Percentiles rank a stretch among this genome's conserved stretches.
Conservation (phyloP, 352 stramenopile species). For the Pythium sp. region DNA sequence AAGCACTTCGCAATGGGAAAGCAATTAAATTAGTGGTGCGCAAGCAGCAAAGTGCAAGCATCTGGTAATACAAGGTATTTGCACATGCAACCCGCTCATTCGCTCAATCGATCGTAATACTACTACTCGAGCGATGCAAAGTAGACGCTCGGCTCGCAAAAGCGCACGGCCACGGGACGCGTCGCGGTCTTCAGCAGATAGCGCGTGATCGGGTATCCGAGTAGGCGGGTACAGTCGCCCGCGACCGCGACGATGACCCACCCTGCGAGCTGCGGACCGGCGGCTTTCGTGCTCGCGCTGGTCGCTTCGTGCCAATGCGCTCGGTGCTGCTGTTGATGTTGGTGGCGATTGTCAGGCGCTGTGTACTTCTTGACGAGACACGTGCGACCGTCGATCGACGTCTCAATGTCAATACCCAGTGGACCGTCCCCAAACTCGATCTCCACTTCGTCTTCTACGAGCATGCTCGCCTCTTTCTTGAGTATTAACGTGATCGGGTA, state of each 20-base stretch:
- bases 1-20: background rate
- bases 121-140: conserved; percentile 49
- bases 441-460: conserved; percentile 60
- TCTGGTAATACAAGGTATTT: background rate
- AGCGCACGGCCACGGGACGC: conserved; percentile 63
- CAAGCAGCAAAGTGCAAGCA: background rate
- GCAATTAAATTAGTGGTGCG: background rate
- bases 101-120: background rate
- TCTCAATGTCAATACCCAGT: conserved; percentile 76
- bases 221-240: conserved; percentile 59
- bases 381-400: conserved; percentile 62
- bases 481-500: conserved; percentile 60
- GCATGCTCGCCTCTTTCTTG: conserved; percentile 32
- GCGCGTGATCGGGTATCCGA: conserved; percentile 61
- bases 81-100: background rate
- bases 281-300: conserved; percentile 15
- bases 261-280: conserved; percentile 28
- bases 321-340: conserved; percentile 13
- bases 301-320: conserved; percentile 18
- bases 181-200: conserved; percentile 70
- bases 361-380: conserved; percentile 63
- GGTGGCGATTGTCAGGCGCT: background rate
- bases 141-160: conserved; percentile 77
- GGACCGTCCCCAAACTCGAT: conserved; percentile 54
- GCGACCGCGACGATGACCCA: conserved; percentile 74